Percentiles rank a stretch among this genome's conserved stretches.
phyloP scores from a whole-genome alignment of 768 basidiomycete genomes.

The Coprinellus micaceus region DNA sequence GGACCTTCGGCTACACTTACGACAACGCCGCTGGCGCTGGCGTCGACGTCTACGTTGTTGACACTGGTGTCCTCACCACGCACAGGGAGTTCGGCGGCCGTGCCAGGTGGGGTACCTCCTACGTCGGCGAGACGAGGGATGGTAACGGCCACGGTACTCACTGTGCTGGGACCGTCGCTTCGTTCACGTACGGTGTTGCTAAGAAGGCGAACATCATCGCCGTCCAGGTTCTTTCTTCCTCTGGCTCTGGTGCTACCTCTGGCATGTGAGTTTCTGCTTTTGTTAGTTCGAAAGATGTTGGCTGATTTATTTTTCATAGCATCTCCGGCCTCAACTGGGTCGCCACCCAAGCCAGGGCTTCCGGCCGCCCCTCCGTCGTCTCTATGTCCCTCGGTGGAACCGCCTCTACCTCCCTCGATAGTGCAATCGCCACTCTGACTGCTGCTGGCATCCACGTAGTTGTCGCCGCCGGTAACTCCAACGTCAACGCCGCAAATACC shows the following conservation, averaged over 20 bases:
- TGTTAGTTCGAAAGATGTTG: not conserved
- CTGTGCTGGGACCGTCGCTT: constrained; percentile 24
- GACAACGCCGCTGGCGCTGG: constrained; percentile 21
- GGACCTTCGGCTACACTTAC: constrained; percentile 22
- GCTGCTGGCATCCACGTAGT: constrained; percentile 27
- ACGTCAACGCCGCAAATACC: constrained; percentile 21
- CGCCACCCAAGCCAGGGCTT: constrained; percentile 11
- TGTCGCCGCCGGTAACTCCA: constrained; percentile 30
- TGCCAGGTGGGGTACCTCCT: constrained; percentile 35
- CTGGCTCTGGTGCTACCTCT: constrained; percentile 18
- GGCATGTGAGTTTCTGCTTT: constrained; percentile 14
- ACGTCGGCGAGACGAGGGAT: constrained; percentile 27
- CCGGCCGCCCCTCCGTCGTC: constrained; percentile 26
- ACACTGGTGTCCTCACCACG: constrained; percentile 21
- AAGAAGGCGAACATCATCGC: constrained; percentile 33
- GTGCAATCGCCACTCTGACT: constrained; percentile 27
- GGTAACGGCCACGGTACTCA: constrained; percentile 41
- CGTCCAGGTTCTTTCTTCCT: constrained; percentile 38
- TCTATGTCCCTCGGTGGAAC: constrained; percentile 33
- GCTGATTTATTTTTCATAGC: constrained; percentile 1
- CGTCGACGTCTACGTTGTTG: constrained; percentile 37
- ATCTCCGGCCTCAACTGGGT: constrained; percentile 31
- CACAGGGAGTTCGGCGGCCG: constrained; percentile 36
- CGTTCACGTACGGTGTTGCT: constrained; percentile 22
- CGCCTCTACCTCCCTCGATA: constrained; percentile 23